Evolutionary conservation across 176 grass and related monocot genomes (phyloP), one percentile per base, ranked within the genome.

Genomic region (Pharus latifolius): DNA sequence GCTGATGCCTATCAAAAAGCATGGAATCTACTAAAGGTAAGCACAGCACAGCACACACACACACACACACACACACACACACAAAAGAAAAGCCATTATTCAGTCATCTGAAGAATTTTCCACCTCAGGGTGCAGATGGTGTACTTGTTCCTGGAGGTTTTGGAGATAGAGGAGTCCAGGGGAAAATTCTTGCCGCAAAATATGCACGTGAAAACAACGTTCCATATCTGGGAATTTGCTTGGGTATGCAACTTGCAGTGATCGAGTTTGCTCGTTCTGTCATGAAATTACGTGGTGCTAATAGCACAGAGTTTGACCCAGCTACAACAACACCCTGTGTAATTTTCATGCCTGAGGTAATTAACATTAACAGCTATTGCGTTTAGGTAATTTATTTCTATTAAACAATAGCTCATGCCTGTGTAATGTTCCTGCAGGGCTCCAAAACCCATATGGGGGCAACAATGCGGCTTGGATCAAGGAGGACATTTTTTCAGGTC

Each of bases 371-470:
- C 2, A 10, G 9, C 6, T 38, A 31, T 20, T 69, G 16, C 22
- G 13, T 52, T 32, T 28, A 37, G 9, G 14, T 25, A 53, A 0
- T 74, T 61, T 26, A 0, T 10, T 52, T 51, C 0, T 49, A 14
- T 49, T 57, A 20, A 46, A 56, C 43, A 40, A 22, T 57, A 24
- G 4, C 69, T 54, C 31, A 8, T 31, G 8, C 30, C 6, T 48
- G 28, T 35, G 57, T 23, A 23, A 31, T 44, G 33, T 31, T 45
- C 55, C 63, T 87, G 23, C 53, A 99, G 95, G 95, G 90, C 35
- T 99, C 95, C 35, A 99, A 81, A 90, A 99, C 95, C 32, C 95
- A 99, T 45, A 99, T 99, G 95, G 95, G 95, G 17, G 95, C 78
- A 16, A 99, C 95, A 56, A 99, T 99, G 95, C 87, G 87, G 47